Evolutionary conservation across 2,329 filamentous ascomycete species (phyloP).

Genomic region (Biscogniauxia sp.): DNA sequence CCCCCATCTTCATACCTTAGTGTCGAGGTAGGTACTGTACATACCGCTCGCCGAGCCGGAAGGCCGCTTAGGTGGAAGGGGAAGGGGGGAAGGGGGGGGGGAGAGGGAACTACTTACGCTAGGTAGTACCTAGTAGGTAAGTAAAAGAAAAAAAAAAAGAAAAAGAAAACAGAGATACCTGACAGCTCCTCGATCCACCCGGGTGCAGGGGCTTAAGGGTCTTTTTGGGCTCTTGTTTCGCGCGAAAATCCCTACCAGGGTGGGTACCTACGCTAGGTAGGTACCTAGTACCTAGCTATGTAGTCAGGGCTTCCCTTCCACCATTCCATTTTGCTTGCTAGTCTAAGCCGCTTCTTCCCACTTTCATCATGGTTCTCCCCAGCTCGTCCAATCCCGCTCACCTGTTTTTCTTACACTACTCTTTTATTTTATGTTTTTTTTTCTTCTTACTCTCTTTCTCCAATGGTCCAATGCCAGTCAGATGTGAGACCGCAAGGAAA

Average conservation of each 20-base stretch:
- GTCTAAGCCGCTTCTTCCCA: neutral
- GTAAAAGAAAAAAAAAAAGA: too few relatives aligned
- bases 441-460: neutral
- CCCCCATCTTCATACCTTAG: neutral
- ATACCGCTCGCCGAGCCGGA: neutral
- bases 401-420: neutral
- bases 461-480: neutral
- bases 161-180: neutral
- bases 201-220: neutral
- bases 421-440: neutral
- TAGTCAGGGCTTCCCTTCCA: neutral
- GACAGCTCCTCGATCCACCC: neutral
- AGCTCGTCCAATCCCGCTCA: neutral
- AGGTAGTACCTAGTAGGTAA: too few relatives aligned
- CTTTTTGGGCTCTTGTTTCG: neutral
- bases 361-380: neutral
- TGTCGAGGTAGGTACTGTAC: neutral
- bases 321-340: neutral
- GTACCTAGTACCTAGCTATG: too few relatives aligned
- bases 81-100: too few relatives aligned
- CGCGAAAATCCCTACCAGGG: neutral
- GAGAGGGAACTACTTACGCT: too few relatives aligned
- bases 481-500: conserved; percentile 1
- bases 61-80: neutral
- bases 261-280: neutral